Conservation (phyloP, 306 rosid genomes). For the Quillaja saponaria region DNA sequence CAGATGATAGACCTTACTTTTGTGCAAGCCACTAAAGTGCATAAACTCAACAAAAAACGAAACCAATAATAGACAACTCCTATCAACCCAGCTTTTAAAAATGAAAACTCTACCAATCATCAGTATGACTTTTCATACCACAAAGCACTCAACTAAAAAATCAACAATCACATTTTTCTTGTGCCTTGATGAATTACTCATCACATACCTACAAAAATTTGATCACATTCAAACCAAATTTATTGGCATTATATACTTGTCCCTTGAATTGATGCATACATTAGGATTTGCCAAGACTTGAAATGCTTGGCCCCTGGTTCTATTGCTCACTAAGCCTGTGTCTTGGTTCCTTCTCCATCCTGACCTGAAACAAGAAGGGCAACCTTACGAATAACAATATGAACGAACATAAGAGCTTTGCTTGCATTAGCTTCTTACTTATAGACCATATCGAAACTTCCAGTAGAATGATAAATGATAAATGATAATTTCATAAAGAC, state of each 20-base stretch:
- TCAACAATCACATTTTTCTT: not conserved
- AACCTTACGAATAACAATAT: slow-evolving; percentile 28
- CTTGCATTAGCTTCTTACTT: not conserved
- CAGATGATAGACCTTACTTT: not conserved
- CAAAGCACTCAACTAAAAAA: slow-evolving; percentile 9
- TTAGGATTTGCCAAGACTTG: slow-evolving; percentile 67
- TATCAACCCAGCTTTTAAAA: not conserved
- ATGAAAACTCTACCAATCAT: not conserved
- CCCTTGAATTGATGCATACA: slow-evolving; percentile 56
- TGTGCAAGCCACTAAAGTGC: too few species aligned
- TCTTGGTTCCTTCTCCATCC: slow-evolving; percentile 63
- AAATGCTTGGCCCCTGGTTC: slow-evolving; percentile 65
- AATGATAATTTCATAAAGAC: not conserved
- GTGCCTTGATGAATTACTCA: slow-evolving; percentile 5
- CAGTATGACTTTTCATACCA: not conserved
- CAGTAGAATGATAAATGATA: not conserved
- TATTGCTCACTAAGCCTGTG: slow-evolving; percentile 40
- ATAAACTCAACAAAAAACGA: not conserved
- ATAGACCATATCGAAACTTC: not conserved
- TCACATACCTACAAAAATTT: slow-evolving; percentile 45
- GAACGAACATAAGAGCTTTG: slow-evolving; percentile 6
- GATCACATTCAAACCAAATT: slow-evolving; percentile 43
- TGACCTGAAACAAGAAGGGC: slow-evolving; percentile 54
- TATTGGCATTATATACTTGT: slow-evolving; percentile 40
- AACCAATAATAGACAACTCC: not conserved